A percentile compares a stretch with the other conserved stretches of the same genome.
Evolutionary conservation across 352 stramenopile species (phyloP).

Genomic region (Elongisporangium prolatum): DNA sequence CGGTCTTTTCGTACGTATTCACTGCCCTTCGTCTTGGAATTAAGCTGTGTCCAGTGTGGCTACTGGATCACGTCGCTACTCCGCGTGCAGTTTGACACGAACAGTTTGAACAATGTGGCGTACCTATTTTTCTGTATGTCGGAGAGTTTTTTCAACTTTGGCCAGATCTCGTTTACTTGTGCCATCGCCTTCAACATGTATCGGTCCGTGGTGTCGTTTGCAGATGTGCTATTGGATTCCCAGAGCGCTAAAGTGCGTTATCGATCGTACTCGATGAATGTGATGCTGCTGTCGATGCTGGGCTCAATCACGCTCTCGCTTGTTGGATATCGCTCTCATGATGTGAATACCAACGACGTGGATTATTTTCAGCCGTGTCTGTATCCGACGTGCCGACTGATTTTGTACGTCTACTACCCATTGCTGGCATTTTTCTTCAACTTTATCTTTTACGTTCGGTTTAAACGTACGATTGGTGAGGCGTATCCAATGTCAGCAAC

Average conservation of each 20-base stretch:
- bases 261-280: slow-evolving; percentile 58
- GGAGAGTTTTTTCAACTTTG: slow-evolving; percentile 78
- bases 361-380: slow-evolving; percentile 58
- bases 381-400: slow-evolving; percentile 59
- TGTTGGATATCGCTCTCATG: slow-evolving; percentile 36
- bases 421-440: slow-evolving; percentile 68
- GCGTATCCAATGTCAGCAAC: slow-evolving; percentile 68
- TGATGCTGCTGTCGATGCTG: slow-evolving; percentile 57
- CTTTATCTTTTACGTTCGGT: slow-evolving; percentile 76
- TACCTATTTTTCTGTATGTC: slow-evolving; percentile 65
- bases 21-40: slow-evolving; percentile 57
- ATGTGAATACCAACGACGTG: slow-evolving; percentile 18
- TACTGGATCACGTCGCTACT: slow-evolving; percentile 71
- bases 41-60: slow-evolving; percentile 61
- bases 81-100: slow-evolving; percentile 49
- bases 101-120: slow-evolving; percentile 31
- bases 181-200: slow-evolving; percentile 81
- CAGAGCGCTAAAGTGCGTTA: slow-evolving; percentile 57
- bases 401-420: slow-evolving; percentile 78
- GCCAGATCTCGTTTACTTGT: slow-evolving; percentile 75
- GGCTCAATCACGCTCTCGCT: slow-evolving; percentile 55
- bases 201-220: slow-evolving; percentile 70
- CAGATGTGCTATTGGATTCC: slow-evolving; percentile 63
- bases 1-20: slow-evolving; percentile 72
- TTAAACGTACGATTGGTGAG: slow-evolving; percentile 69